Percentiles rank a stretch among this genome's conserved stretches.
Evolutionary conservation across 495 filamentous ascomycete genomes (phyloP).

Genomic region (Cercophora scortea): DNA sequence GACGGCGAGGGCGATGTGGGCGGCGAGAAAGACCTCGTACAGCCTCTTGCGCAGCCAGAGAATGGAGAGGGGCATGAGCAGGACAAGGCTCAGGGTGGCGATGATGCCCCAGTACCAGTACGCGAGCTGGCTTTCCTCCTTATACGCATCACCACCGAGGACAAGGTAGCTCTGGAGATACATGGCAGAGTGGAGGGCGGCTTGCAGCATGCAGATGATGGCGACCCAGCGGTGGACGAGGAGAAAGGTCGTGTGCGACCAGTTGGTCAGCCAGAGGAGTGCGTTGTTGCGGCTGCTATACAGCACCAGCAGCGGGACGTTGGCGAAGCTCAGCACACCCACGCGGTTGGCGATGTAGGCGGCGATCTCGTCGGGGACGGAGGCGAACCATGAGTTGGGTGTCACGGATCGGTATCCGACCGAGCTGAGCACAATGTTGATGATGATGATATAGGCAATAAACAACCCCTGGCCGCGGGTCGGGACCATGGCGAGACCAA

Average conservation of each 20-base stretch:
- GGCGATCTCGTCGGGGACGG: conserved; percentile 19
- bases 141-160: not conserved
- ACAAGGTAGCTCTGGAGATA: conserved; percentile 12
- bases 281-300: conserved; percentile 38
- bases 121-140: not conserved
- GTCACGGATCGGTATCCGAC: conserved; percentile 17
- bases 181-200: conserved; percentile 27
- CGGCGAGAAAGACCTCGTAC: conserved; percentile 37
- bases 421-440: conserved; percentile 33
- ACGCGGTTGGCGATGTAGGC: conserved; percentile 34
- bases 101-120: conserved; percentile 39
- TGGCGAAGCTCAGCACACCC: conserved; percentile 24
- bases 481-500: conserved; percentile 21
- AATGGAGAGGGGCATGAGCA: not conserved
- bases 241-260: conserved; percentile 37
- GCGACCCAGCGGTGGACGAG: conserved; percentile 44
- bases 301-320: conserved; percentile 28
- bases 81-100: conserved; percentile 11
- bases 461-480: conserved; percentile 33
- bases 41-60: conserved; percentile 19
- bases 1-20: conserved; percentile 31
- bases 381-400: conserved; percentile 20
- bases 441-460: conserved; percentile 25
- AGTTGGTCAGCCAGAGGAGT: conserved; percentile 38
- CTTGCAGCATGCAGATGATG: conserved; percentile 27